phyloP scores from a whole-genome alignment of 495 filamentous ascomycete genomes.

The Aspergillus ellipticus region DNA sequence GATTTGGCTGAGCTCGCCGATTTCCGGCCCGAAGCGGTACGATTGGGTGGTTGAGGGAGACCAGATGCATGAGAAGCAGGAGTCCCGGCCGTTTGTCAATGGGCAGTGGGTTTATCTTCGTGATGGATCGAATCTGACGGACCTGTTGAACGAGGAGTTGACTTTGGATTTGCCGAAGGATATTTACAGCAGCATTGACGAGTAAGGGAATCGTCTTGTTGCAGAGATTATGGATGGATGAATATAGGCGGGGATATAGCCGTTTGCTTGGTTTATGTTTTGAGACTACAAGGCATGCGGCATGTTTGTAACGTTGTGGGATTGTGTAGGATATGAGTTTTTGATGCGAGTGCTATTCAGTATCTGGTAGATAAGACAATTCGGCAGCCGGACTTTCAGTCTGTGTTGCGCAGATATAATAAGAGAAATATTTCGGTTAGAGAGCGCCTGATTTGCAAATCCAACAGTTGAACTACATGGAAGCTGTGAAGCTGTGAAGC shows the following conservation, averaged over 20 bases:
- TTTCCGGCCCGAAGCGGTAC: constrained; percentile 88
- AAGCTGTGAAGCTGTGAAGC: no score
- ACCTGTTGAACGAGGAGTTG: constrained; percentile 69
- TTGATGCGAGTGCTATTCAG: not conserved
- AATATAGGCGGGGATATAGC: no score
- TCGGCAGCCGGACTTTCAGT: not conserved
- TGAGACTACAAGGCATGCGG: not conserved
- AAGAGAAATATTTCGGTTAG: not conserved
- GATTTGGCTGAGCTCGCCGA: constrained; percentile 92
- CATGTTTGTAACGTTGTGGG: not conserved
- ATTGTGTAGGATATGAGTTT: constrained; percentile 1
- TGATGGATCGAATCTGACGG: constrained; percentile 70
- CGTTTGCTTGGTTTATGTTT: not conserved
- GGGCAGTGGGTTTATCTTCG: constrained; percentile 81
- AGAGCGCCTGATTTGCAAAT: not conserved
- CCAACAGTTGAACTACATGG: no score
- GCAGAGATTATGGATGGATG: no score
- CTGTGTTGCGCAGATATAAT: constrained; percentile 14
- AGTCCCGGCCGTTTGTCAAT: constrained; percentile 47
- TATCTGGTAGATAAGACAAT: not conserved
- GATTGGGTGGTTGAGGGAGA: constrained; percentile 76
- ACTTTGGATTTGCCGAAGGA: constrained; percentile 36
- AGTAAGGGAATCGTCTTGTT: constrained; percentile 4
- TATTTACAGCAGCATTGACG: constrained; percentile 32
- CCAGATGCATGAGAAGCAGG: constrained; percentile 70